A percentile compares a stretch with the other conserved stretches of the same genome.
These are phyloP conservation scores for Hymenoscyphus infarciens DNA, from an alignment of 2,329 filamentous ascomycete species.

Conservation along the genomic window DNA sequence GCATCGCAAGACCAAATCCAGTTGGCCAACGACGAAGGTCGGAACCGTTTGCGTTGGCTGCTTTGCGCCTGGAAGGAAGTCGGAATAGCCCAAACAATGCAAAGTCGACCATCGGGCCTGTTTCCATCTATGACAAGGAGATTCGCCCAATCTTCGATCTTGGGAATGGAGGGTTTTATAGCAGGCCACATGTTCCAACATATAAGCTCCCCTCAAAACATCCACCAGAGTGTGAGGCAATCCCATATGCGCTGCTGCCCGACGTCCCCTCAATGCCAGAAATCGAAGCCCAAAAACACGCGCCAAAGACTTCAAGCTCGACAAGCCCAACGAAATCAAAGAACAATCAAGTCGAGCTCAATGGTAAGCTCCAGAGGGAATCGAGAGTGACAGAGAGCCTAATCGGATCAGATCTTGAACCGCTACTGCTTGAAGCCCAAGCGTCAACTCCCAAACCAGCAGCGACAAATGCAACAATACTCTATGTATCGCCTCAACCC, in stretches of 20 bases:
- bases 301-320: background rate
- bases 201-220: background rate
- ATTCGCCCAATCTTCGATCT: background rate
- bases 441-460: background rate
- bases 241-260: background rate
- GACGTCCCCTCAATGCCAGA: background rate
- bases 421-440: background rate
- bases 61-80: background rate
- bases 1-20: background rate
- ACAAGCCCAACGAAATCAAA: background rate
- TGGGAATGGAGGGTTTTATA: background rate
- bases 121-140: background rate
- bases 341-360: background rate
- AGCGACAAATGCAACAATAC: background rate
- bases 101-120: background rate
- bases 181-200: background rate
- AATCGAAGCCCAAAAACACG: background rate
- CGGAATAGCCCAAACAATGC: background rate
- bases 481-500: background rate
- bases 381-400: background rate
- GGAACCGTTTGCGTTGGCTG: background rate
- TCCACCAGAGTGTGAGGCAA: background rate
- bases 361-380: background rate
- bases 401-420: background rate
- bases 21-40: background rate